Conservation (phyloP, 805 yeast species). For the Candida maltosa region DNA sequence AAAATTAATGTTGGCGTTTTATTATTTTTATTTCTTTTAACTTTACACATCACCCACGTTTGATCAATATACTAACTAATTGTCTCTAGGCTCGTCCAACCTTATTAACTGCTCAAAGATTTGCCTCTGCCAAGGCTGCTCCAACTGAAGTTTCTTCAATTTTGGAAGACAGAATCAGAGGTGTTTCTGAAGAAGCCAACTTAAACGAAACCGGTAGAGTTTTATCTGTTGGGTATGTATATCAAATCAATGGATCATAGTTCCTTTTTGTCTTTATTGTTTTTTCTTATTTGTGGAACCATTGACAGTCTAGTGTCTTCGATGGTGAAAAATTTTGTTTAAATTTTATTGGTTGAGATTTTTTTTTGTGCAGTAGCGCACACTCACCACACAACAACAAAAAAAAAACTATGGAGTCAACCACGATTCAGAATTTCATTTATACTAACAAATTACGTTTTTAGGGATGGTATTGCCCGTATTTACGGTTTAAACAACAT, state of each 20-base stretch:
- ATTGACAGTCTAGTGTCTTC: background rate
- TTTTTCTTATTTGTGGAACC: too few relatives aligned
- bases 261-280: background rate
- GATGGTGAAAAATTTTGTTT: slow-evolving; percentile 4
- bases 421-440: background rate
- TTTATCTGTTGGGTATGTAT: slow-evolving; percentile 87
- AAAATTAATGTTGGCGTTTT: too few relatives aligned
- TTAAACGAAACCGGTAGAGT: slow-evolving; percentile 99
- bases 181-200: slow-evolving; percentile 95
- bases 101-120: slow-evolving; percentile 65
- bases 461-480: slow-evolving; percentile 99
- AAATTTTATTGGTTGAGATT: slow-evolving; percentile 1
- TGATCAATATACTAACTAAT: too few relatives aligned
- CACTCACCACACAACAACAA: background rate
- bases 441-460: slow-evolving; percentile 36
- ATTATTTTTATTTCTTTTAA: too few relatives aligned
- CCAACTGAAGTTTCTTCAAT: slow-evolving; percentile 99
- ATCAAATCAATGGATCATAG: background rate
- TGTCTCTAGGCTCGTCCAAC: slow-evolving; percentile 65
- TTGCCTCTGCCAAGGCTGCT: slow-evolving; percentile 94
- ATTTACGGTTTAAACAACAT: slow-evolving; percentile 98
- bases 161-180: slow-evolving; percentile 98
- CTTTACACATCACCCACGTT: too few relatives aligned
- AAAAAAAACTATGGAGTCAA: background rate
- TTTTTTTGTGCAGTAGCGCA: slow-evolving; percentile 1